A percentile compares a stretch with the other conserved stretches of the same genome.
These are phyloP conservation scores for Boletus coccyginus DNA, from an alignment of 768 basidiomycete species.

Conservation along the genomic window DNA sequence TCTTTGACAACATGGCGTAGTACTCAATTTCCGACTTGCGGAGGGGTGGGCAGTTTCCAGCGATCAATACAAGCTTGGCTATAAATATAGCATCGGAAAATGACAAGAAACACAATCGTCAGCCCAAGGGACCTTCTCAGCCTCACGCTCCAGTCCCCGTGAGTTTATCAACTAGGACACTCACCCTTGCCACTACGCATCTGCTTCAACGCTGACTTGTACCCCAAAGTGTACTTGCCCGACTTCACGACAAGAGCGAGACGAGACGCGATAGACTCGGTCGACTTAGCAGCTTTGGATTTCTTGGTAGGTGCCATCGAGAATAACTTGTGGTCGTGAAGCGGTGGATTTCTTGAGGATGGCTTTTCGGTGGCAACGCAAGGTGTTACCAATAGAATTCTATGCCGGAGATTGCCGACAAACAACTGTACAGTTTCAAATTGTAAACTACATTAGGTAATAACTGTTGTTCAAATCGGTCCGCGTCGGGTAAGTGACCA, in stretches of 20 bases:
- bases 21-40: constrained; percentile 99
- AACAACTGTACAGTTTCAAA: constrained; percentile 32
- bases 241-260: constrained; percentile 98
- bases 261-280: constrained; percentile 89
- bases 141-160: constrained; percentile 95
- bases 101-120: constrained; percentile 36
- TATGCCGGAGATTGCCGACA: constrained; percentile 10
- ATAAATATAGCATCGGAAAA: constrained; percentile 15
- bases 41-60: constrained; percentile 98
- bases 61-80: constrained; percentile 99
- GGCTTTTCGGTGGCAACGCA: constrained; percentile 1
- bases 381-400: constrained; percentile 13
- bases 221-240: constrained; percentile 94
- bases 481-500: constrained; percentile 84
- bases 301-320: constrained; percentile 96
- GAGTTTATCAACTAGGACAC: constrained; percentile 47
- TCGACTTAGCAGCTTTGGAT: constrained; percentile 90
- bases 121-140: constrained; percentile 99
- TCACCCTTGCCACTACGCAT: constrained; percentile 98
- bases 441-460: constrained; percentile 20
- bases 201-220: constrained; percentile 98
- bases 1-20: constrained; percentile 99
- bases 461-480: constrained; percentile 26
- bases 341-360: constrained; percentile 14
- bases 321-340: constrained; percentile 18